Conservation (phyloP, 2,329 filamentous ascomycete genomes). For the Trichoderma guizhouense region DNA sequence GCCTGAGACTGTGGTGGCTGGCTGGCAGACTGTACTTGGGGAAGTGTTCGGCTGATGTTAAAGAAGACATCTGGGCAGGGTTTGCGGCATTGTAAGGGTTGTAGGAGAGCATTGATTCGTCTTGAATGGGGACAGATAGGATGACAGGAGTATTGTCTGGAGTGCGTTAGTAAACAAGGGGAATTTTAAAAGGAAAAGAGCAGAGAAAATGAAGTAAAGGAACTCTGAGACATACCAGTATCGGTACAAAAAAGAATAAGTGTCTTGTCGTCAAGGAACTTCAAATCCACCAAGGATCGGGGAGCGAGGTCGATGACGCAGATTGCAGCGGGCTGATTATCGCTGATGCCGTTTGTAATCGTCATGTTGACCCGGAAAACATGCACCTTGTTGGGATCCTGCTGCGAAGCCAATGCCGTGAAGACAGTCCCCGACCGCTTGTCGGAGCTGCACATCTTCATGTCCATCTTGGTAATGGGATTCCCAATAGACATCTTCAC, state of each 20-base stretch:
- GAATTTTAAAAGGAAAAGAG: neutral
- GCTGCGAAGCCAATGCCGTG: conserved; percentile 42
- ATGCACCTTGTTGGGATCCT: conserved; percentile 44
- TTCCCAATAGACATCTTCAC: conserved; percentile 43
- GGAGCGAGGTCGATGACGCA: conserved; percentile 42
- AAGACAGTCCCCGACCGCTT: conserved; percentile 36
- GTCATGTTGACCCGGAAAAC: conserved; percentile 53
- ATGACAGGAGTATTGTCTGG: conserved; percentile 29
- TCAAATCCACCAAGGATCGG: conserved; percentile 56
- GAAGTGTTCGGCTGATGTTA: conserved; percentile 22
- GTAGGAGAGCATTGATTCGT: conserved; percentile 35
- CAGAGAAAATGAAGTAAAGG: neutral
- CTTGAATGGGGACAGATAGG: conserved; percentile 36
- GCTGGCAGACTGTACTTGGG: conserved; percentile 28
- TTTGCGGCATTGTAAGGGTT: conserved; percentile 32
- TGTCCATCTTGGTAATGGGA: conserved; percentile 52
- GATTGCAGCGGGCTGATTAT: conserved; percentile 36
- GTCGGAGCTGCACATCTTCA: conserved; percentile 48
- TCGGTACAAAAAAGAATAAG: conserved; percentile 57
- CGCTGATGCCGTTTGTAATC: conserved; percentile 59
- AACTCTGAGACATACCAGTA: conserved; percentile 39
- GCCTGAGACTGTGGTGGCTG: conserved; percentile 29
- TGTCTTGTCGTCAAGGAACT: conserved; percentile 62
- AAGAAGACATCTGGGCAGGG: neutral
- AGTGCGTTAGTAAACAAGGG: neutral